phyloP scores from a whole-genome alignment of 768 basidiomycete genomes.

The Tylopilus plumbeoviolaceoides region DNA sequence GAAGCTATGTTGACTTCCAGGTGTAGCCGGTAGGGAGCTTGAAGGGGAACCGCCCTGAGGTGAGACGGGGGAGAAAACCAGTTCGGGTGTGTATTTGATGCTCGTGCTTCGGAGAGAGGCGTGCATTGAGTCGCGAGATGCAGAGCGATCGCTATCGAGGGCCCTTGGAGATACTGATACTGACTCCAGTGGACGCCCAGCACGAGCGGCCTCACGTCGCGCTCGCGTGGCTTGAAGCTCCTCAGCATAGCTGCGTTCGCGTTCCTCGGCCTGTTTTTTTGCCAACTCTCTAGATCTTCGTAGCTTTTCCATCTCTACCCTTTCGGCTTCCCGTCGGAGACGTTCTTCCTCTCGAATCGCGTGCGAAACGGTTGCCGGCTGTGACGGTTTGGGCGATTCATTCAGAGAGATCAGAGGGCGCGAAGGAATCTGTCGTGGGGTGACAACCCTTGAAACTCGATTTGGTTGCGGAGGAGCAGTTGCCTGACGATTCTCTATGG shows the following conservation, averaged over 20 bases:
- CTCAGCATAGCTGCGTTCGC: conserved; percentile 51
- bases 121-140: conserved; percentile 36
- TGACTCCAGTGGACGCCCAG: conserved; percentile 35
- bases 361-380: conserved; percentile 3
- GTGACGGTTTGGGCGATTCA: conserved; percentile 8
- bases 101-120: conserved; percentile 19
- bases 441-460: conserved; percentile 13
- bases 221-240: conserved; percentile 58
- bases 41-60: conserved; percentile 45
- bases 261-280: conserved; percentile 43
- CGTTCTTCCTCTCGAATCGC: conserved; percentile 40
- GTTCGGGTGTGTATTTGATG: conserved; percentile 45
- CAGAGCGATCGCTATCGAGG: conserved; percentile 33
- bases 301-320: conserved; percentile 47
- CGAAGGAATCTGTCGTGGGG: conserved; percentile 12
- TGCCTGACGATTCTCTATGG: conserved; percentile 31
- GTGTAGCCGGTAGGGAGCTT: conserved; percentile 43
- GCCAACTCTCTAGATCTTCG: conserved; percentile 36
- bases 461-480: conserved; percentile 5
- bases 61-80: conserved; percentile 33
- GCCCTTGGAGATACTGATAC: conserved; percentile 18
- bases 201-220: conserved; percentile 56
- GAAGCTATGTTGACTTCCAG: conserved; percentile 33
- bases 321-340: conserved; percentile 45
- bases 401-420: conserved; percentile 16